phyloP scores from a whole-genome alignment of 441 rosid genomes.

The Monsonia emarginata region DNA sequence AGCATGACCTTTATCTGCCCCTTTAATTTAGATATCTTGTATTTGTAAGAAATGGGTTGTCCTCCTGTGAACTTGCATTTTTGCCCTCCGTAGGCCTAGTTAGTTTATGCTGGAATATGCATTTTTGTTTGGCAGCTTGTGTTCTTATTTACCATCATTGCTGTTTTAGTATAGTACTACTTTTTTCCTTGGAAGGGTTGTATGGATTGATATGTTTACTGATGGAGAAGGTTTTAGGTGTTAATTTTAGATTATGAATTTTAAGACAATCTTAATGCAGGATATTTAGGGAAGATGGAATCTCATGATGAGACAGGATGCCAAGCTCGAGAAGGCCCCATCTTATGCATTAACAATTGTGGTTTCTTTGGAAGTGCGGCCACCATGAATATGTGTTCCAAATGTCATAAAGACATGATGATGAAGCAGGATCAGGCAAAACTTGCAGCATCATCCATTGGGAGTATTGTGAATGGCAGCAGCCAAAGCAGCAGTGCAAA shows the following conservation, averaged over 20 bases:
- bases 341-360: slow-evolving; percentile 28
- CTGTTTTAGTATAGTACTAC: too few species aligned
- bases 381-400: slow-evolving; percentile 56
- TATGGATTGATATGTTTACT: background rate
- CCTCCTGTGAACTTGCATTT: too few species aligned
- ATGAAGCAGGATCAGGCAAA: slow-evolving; percentile 44
- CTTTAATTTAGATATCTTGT: background rate
- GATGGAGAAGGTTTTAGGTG: background rate
- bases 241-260: background rate
- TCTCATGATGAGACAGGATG: slow-evolving; percentile 38
- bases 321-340: slow-evolving; percentile 29
- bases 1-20: background rate
- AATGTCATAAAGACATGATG: slow-evolving; percentile 45
- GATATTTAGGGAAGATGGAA: slow-evolving; percentile 27
- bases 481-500: slow-evolving; percentile 22
- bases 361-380: slow-evolving; percentile 56
- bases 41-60: background rate
- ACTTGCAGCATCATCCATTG: slow-evolving; percentile 36
- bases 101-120: too few species aligned
- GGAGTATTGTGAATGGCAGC: slow-evolving; percentile 31
- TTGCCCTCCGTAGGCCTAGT: too few species aligned
- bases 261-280: slow-evolving; percentile 12
- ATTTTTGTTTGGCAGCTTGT: too few species aligned
- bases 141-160: too few species aligned
- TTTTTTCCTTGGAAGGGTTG: too few species aligned